Percentiles rank a stretch among this genome's conserved stretches.
These are phyloP conservation scores for Hibiscus tridactylites DNA, from an alignment of 345 rosid genomes.

Conservation along the genomic window DNA sequence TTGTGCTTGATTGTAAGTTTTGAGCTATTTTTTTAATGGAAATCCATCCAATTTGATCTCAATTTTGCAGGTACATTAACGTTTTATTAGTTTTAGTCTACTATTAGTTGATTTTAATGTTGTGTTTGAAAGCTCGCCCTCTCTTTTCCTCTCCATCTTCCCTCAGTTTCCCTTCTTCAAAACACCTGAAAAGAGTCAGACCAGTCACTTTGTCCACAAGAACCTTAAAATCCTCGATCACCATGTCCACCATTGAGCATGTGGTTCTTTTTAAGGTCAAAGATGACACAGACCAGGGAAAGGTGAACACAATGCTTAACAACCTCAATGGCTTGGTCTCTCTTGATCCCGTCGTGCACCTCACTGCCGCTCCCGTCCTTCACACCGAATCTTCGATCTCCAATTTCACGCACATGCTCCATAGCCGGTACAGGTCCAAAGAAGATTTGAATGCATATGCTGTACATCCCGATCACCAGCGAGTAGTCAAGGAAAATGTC, in stretches of 20 bases:
- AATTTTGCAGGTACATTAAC: not conserved
- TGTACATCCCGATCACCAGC: conserved; percentile 52
- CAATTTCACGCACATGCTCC: conserved; percentile 77
- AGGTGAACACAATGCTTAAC: conserved; percentile 43
- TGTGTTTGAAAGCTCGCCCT: conserved; percentile 15
- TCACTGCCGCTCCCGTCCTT: conserved; percentile 50
- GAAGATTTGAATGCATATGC: conserved; percentile 46
- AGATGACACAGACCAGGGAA: conserved; percentile 31
- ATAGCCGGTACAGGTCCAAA: conserved; percentile 69
- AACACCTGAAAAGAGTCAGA: not conserved
- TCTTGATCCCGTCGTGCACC: conserved; percentile 53
- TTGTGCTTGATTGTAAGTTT: not conserved
- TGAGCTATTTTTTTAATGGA: not conserved
- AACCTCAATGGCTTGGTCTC: conserved; percentile 47
- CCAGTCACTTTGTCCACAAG: conserved; percentile 10
- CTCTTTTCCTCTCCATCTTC: conserved; percentile 13
- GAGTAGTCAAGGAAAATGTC: conserved; percentile 49
- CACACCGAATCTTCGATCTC: conserved; percentile 34
- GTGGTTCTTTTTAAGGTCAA: conserved; percentile 78
- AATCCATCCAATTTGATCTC: not conserved
- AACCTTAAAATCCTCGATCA: conserved; percentile 8
- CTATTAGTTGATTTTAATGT: conserved; percentile 12
- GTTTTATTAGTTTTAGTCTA: not conserved
- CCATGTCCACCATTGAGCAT: conserved; percentile 58
- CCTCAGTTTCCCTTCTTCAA: conserved; percentile 15